Percentiles rank a stretch among this genome's conserved stretches.
These are phyloP conservation scores for Mortierella sp. DNA, from an alignment of 371 early-diverging fungal genomes.

Conservation along the genomic window DNA sequence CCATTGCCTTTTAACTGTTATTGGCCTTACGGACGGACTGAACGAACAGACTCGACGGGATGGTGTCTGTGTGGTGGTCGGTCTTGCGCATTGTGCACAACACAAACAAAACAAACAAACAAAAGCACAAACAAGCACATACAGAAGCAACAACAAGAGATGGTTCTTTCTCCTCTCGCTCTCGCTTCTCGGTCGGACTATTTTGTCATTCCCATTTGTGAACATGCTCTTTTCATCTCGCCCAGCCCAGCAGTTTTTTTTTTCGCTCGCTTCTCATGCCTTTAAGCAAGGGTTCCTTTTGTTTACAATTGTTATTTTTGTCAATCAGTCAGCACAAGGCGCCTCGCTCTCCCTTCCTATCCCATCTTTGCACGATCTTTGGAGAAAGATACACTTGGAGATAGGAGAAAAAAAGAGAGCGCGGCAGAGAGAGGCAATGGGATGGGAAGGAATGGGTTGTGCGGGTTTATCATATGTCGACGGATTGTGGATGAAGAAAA, in stretches of 20 bases:
- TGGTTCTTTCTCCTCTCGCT: neutral
- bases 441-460: neutral
- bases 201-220: neutral
- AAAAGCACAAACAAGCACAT: neutral
- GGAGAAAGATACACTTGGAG: neutral
- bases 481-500: neutral
- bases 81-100: conserved; percentile 2
- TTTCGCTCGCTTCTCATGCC: neutral
- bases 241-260: no score
- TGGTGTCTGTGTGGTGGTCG: conserved; percentile 10
- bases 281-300: neutral
- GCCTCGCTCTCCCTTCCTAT: no score
- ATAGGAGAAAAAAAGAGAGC: neutral
- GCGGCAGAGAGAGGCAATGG: neutral
- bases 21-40: neutral
- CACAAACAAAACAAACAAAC: no score
- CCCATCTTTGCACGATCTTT: neutral
- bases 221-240: neutral
- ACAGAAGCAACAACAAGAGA: neutral
- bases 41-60: neutral
- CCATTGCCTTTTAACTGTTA: neutral
- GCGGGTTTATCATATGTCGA: conserved; percentile 6
- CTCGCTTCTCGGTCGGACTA: neutral
- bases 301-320: conserved; percentile 2
- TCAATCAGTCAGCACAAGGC: neutral